Evolutionary conservation across 1,284 basidiomycete species (phyloP).

Genomic region (Meira nashicola): DNA sequence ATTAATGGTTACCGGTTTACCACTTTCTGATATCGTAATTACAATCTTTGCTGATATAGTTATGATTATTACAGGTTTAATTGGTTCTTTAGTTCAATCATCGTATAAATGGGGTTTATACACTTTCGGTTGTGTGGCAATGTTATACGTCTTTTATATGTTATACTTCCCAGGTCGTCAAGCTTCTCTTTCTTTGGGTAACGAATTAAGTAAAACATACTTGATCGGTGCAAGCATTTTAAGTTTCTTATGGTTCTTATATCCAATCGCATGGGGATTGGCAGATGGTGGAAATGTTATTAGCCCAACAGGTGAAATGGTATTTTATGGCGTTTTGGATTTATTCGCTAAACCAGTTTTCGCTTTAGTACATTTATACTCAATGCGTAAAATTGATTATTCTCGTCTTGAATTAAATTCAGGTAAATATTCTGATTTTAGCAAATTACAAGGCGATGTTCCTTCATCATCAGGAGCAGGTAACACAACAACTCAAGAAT

Average conservation of each 20-base stretch:
- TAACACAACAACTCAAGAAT: background rate
- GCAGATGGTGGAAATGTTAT: slow-evolving; percentile 59
- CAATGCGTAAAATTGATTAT: slow-evolving; percentile 36
- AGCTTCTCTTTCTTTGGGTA: slow-evolving; percentile 54
- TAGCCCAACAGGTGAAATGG: slow-evolving; percentile 55
- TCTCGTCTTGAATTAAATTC: slow-evolving; percentile 30
- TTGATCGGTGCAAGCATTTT: slow-evolving; percentile 52
- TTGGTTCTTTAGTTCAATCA: slow-evolving; percentile 58
- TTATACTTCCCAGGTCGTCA: slow-evolving; percentile 51
- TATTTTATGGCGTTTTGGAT: slow-evolving; percentile 63
- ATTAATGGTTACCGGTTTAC: slow-evolving; percentile 59
- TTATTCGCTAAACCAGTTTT: slow-evolving; percentile 57
- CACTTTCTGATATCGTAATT: slow-evolving; percentile 60
- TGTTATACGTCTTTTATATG: slow-evolving; percentile 54
- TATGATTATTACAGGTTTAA: slow-evolving; percentile 59
- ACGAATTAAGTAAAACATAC: slow-evolving; percentile 55
- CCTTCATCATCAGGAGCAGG: background rate
- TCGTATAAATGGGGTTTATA: slow-evolving; percentile 59
- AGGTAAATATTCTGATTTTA: slow-evolving; percentile 33
- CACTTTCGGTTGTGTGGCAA: slow-evolving; percentile 57
- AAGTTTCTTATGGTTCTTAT: slow-evolving; percentile 33
- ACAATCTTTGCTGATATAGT: slow-evolving; percentile 59
- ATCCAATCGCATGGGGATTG: slow-evolving; percentile 56
- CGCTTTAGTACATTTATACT: slow-evolving; percentile 39
- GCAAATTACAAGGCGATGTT: slow-evolving; percentile 3